These are phyloP conservation scores for Torulaspora pretoriensis DNA, from an alignment of 1,139 yeast species.

Conservation along the genomic window DNA sequence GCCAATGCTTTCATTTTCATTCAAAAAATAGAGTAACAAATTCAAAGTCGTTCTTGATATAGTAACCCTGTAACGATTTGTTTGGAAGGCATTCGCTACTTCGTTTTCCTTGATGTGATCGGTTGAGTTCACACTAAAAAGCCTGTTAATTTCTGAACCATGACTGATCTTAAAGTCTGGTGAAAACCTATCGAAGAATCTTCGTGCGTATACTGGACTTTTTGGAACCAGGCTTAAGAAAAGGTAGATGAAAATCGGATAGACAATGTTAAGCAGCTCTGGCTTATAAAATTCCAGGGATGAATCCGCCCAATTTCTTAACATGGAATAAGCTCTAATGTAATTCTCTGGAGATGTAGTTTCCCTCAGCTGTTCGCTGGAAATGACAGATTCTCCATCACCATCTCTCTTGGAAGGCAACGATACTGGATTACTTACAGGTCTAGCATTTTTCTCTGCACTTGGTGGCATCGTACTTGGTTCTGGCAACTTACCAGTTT, in stretches of 20 bases:
- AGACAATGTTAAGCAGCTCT: constrained; percentile 75
- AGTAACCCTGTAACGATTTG: constrained; percentile 67
- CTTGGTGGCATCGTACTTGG: constrained; percentile 37
- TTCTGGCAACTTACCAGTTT: constrained; percentile 30
- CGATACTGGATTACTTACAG: constrained; percentile 40
- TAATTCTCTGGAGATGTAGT: constrained; percentile 63
- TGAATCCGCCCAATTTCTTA: constrained; percentile 85
- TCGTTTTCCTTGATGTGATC: constrained; percentile 83
- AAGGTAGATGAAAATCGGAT: constrained; percentile 87
- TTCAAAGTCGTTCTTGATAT: constrained; percentile 85
- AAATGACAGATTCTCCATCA: constrained; percentile 38
- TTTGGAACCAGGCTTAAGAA: constrained; percentile 73
- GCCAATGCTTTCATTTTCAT: constrained; percentile 89
- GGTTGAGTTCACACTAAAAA: constrained; percentile 70
- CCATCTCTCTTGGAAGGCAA: constrained; percentile 40
- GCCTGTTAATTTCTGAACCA: constrained; percentile 66
- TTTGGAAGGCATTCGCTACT: constrained; percentile 67
- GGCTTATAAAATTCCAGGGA: constrained; percentile 90
- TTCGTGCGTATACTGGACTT: constrained; percentile 59
- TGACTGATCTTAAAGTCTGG: constrained; percentile 73
- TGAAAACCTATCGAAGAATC: constrained; percentile 70
- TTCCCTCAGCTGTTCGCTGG: constrained; percentile 23
- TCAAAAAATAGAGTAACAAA: constrained; percentile 75
- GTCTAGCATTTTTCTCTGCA: constrained; percentile 30
- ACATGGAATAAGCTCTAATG: constrained; percentile 69